These are phyloP conservation scores for Thermomyces lanuginosus DNA, from an alignment of 2,329 filamentous ascomycete species.

Conservation along the genomic window DNA sequence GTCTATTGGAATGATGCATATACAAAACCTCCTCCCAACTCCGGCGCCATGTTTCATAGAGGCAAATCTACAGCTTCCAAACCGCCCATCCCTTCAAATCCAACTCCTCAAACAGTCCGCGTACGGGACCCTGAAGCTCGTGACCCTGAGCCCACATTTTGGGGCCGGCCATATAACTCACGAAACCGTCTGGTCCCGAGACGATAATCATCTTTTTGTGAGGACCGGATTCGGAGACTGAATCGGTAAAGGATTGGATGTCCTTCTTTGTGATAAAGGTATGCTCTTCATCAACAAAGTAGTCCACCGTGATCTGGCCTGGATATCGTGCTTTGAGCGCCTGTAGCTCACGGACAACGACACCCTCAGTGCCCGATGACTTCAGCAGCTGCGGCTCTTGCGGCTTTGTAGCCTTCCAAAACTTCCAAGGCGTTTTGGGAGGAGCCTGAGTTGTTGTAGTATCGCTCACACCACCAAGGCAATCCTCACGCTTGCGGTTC, in stretches of 20 bases:
- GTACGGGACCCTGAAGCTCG: slow-evolving; percentile 59
- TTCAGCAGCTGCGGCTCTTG: slow-evolving; percentile 1
- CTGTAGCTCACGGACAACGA: slow-evolving; percentile 46
- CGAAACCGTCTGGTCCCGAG: slow-evolving; percentile 81
- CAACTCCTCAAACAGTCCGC: slow-evolving; percentile 50
- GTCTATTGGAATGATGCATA: not conserved
- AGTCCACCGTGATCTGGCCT: slow-evolving; percentile 46
- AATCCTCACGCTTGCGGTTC: slow-evolving; percentile 51
- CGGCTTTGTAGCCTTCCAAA: slow-evolving; percentile 7
- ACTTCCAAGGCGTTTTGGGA: slow-evolving; percentile 16
- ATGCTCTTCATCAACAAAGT: slow-evolving; percentile 70
- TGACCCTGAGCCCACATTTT: slow-evolving; percentile 58
- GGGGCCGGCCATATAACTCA: slow-evolving; percentile 60
- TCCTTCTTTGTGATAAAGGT: slow-evolving; percentile 43
- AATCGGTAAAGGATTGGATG: slow-evolving; percentile 26
- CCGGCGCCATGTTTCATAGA: slow-evolving; percentile 5
- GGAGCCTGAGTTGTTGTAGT: slow-evolving; percentile 12
- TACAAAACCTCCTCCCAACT: slow-evolving; percentile 1
- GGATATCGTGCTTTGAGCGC: slow-evolving; percentile 43
- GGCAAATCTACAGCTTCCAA: slow-evolving; percentile 33
- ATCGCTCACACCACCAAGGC: slow-evolving; percentile 41
- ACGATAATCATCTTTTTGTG: slow-evolving; percentile 50
- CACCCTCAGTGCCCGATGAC: slow-evolving; percentile 7
- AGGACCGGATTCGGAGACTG: slow-evolving; percentile 8
- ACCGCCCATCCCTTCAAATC: slow-evolving; percentile 41